Evolutionary conservation across 148 eudicot species (phyloP).

Genomic region (Limonium bicolor): DNA sequence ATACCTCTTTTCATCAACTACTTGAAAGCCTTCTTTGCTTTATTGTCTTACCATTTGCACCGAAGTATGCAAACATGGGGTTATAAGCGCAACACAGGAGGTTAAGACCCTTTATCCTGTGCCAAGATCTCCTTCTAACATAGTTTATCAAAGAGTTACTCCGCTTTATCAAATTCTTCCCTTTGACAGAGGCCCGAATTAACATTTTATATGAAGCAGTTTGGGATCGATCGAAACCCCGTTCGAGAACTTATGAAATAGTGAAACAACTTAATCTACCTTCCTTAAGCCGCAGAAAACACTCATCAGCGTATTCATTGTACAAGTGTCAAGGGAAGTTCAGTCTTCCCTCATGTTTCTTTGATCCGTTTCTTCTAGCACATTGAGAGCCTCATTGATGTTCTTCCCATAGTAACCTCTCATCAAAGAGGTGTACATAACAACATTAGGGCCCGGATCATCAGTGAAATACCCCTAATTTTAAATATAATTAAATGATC

Average conservation of each 20-base stretch:
- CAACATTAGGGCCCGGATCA: conserved; percentile 33
- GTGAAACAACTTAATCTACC: conserved; percentile 14
- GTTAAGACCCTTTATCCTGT: too few species aligned
- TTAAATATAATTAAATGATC: too few species aligned
- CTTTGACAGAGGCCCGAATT: conserved; percentile 20
- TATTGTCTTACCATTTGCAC: too few species aligned
- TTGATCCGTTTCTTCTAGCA: conserved; percentile 21
- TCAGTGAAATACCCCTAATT: too few species aligned
- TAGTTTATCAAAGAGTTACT: conserved; percentile 22
- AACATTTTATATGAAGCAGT: conserved; percentile 30
- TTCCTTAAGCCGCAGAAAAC: conserved; percentile 19
- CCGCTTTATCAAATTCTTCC: conserved; percentile 19
- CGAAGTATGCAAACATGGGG: conserved; percentile 25
- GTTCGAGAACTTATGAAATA: conserved; percentile 18
- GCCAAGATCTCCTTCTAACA: conserved; percentile 16
- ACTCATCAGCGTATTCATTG: conserved; percentile 27
- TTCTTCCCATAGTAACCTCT: conserved; percentile 26
- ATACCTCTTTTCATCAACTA: too few species aligned
- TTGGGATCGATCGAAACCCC: conserved; percentile 14
- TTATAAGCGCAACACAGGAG: too few species aligned
- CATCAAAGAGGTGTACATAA: conserved; percentile 30
- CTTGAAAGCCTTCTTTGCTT: too few species aligned
- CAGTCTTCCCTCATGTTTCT: conserved; percentile 4
- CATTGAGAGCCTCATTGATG: conserved; percentile 12
- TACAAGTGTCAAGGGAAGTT: conserved; percentile 24